Conservation (phyloP, 768 basidiomycete genomes). For the Rhizopogon sp. region DNA sequence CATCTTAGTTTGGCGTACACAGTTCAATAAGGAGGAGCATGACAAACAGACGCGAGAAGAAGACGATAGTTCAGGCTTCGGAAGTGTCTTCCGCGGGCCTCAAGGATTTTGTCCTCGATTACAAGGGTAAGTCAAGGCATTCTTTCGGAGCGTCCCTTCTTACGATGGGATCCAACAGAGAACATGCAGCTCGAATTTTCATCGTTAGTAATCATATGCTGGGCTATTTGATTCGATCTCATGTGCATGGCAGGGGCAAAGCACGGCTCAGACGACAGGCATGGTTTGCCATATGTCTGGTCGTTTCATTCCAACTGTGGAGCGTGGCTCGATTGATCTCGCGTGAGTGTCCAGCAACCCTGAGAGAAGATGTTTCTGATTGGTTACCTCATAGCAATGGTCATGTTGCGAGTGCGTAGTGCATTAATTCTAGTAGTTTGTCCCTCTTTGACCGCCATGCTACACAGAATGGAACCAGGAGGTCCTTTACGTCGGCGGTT, state of each 20-base stretch:
- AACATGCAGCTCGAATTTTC: constrained; percentile 60
- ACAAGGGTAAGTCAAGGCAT: constrained; percentile 48
- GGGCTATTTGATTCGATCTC: neutral
- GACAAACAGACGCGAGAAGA: constrained; percentile 66
- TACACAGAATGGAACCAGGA: constrained; percentile 85
- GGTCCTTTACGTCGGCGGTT: constrained; percentile 76
- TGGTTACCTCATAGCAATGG: constrained; percentile 52
- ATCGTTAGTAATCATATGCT: constrained; percentile 41
- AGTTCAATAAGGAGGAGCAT: constrained; percentile 76
- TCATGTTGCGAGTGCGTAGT: constrained; percentile 60
- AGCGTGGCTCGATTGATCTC: constrained; percentile 84
- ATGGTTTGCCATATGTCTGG: constrained; percentile 55
- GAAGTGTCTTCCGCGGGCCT: constrained; percentile 56
- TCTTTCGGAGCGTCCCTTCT: neutral
- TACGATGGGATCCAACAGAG: constrained; percentile 37
- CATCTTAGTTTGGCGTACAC: neutral
- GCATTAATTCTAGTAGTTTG: neutral
- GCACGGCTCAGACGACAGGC: constrained; percentile 89
- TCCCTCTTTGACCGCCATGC: neutral
- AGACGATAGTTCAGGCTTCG: constrained; percentile 46
- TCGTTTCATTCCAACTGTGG: constrained; percentile 90
- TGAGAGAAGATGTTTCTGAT: neutral
- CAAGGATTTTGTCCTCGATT: constrained; percentile 79
- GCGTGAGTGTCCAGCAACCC: constrained; percentile 41
- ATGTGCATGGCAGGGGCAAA: constrained; percentile 59